Base-by-base conservation (phyloP, 2,329 filamentous ascomycete species). In the Cryphonectria japonica region DNA sequence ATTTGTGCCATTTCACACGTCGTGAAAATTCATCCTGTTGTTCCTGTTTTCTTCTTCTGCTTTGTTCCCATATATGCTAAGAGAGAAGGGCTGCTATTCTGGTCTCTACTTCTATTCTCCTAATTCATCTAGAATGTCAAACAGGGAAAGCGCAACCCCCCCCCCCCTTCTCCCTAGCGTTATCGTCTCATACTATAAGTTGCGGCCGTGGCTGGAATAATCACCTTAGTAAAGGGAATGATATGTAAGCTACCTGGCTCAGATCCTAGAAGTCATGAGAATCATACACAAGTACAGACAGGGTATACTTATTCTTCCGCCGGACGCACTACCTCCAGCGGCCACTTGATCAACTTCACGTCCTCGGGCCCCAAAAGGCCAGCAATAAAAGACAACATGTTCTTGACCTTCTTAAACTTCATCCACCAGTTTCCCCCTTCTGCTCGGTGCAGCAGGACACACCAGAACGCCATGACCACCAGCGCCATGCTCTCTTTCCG, bases 391-490 rank as follows among this genome's bases (percentile, higher is more conserved):
- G 50, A 46, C 41, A 72, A 26, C 41, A 73, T 71, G 32, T 71
- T 61, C 26, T 19, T 39, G n/a, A 67, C 62, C 14, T 46, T 70
- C 2, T 71, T 73, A 65, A 69, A 71, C 0, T 76, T 71, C 74
- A 74, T 76, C 75, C 76, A 77, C 60, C 73, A 71, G 13, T 61
- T 68, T 26, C 54, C 66, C 26, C 73, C 66, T 67, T 76, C 73
- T 14, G 75, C 70, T 4, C 76, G 72, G 41, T 76, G 60, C 26
- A 77, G 54, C 64, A 78, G 67, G 8, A 77, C 72, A 59, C 75
- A 76, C 77, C 77, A 77, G 61, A 73, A 77, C 1, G 74, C 74
- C 74, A 76, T 74, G 1, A 77, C n/a, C 5, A 77, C 70, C 26
- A 78, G 72, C 39, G 77, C 73, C 57, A 73, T 69, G 29, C 73